Percentiles rank a stretch among this genome's conserved stretches.
Evolutionary conservation across 2,329 filamentous ascomycete genomes (phyloP).

Genomic region (Pseudocercospora macadamiae): DNA sequence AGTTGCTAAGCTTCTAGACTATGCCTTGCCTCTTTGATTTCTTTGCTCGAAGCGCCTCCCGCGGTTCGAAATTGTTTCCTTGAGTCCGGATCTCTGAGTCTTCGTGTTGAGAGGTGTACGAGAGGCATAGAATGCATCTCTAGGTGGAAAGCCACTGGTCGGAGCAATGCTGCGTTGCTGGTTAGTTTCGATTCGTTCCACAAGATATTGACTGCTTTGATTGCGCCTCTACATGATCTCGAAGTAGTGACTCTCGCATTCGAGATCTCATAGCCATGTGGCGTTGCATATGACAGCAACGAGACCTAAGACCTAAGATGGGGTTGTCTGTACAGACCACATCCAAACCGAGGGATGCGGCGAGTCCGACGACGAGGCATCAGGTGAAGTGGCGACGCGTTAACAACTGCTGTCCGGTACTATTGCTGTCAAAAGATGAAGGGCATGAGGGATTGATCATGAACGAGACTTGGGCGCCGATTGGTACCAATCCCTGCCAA

Average conservation of each 20-base stretch:
- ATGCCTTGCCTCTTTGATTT: conserved; percentile 28
- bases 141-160: conserved; percentile 64
- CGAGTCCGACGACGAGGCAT: conserved; percentile 70
- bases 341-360: conserved; percentile 70
- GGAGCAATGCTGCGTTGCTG: conserved; percentile 55
- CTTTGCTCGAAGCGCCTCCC: conserved; percentile 23
- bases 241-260: conserved; percentile 67
- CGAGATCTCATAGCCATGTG: conserved; percentile 68
- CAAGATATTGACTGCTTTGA: neutral
- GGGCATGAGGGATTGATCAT: conserved; percentile 73
- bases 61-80: conserved; percentile 28
- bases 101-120: conserved; percentile 64
- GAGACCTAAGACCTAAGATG: conserved; percentile 71
- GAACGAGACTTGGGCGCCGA: too few relatives aligned
- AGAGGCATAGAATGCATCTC: conserved; percentile 70
- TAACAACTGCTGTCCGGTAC: too few relatives aligned
- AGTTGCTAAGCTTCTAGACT: conserved; percentile 13
- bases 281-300: conserved; percentile 68
- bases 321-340: conserved; percentile 70
- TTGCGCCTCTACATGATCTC: too few relatives aligned
- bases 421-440: conserved; percentile 61
- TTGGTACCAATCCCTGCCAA: too few relatives aligned
- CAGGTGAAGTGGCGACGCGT: too few relatives aligned
- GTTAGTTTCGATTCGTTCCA: neutral
- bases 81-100: conserved; percentile 50